phyloP scores from a whole-genome alignment of 2,329 filamentous ascomycete genomes.

The Epichloe uncinata region DNA sequence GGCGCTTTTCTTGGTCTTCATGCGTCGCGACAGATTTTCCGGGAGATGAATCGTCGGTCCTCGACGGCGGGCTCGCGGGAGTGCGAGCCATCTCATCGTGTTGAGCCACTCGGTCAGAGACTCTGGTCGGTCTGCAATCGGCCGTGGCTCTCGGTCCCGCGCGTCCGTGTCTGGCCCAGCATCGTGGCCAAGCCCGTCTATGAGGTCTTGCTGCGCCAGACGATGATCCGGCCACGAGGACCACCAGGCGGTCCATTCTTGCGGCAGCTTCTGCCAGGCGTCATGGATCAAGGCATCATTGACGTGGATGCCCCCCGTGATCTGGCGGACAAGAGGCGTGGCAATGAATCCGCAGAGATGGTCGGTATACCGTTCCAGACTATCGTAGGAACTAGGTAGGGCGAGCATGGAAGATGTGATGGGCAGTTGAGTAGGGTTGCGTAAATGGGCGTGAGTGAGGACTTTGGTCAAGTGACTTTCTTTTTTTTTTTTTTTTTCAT shows the following conservation, averaged over 20 bases:
- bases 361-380: constrained; percentile 11
- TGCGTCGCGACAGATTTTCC: constrained; percentile 11
- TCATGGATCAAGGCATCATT: constrained; percentile 19
- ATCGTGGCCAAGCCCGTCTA: constrained; percentile 15
- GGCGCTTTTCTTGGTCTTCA: constrained; percentile 19
- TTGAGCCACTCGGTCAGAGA: constrained; percentile 14
- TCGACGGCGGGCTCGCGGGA: constrained; percentile 12
- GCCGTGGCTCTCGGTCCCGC: not conserved
- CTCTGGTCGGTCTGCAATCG: constrained; percentile 5
- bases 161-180: not conserved
- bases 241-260: constrained; percentile 20
- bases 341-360: constrained; percentile 13
- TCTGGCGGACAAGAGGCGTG: constrained; percentile 17
- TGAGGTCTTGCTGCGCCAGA: constrained; percentile 17
- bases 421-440: too few species aligned
- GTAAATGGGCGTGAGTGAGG: too few species aligned
- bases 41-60: constrained; percentile 10
- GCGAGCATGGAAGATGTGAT: constrained; percentile 5
- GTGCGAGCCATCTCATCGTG: constrained; percentile 11
- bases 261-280: constrained; percentile 17
- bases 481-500: too few species aligned
- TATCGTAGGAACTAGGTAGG: constrained; percentile 8
- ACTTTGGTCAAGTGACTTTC: too few species aligned
- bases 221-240: constrained; percentile 15
- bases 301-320: constrained; percentile 22